A percentile compares a stretch with the other conserved stretches of the same genome.
These are phyloP conservation scores for Cardamine resedifolia DNA, from an alignment of 345 rosid species.

Conservation along the genomic window DNA sequence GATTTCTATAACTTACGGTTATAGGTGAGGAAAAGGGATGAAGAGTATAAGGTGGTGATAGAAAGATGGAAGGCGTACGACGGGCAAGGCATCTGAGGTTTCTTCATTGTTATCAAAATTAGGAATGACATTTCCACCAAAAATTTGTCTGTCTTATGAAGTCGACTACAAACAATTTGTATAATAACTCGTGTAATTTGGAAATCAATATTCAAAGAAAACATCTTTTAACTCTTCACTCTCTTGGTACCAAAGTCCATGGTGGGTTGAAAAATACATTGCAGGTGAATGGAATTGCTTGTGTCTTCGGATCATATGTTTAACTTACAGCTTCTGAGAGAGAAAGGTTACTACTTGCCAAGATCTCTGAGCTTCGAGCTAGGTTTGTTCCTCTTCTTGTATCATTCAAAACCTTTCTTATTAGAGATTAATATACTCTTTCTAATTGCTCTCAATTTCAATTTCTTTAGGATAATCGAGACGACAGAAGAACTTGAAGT, in stretches of 20 bases:
- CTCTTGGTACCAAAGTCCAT: too few species aligned
- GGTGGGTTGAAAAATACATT: too few species aligned
- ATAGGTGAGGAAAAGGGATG: constrained; percentile 56
- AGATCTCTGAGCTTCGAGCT: constrained; percentile 76
- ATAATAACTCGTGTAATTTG: not conserved
- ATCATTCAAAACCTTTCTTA: constrained; percentile 6
- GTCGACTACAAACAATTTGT: not conserved
- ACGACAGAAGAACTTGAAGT: constrained; percentile 65
- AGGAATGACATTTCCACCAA: not conserved
- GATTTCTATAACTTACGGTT: not conserved
- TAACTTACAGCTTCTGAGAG: constrained; percentile 65
- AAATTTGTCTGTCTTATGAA: not conserved
- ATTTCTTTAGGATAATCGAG: constrained; percentile 55
- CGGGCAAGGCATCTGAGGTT: constrained; percentile 39
- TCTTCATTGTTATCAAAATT: not conserved
- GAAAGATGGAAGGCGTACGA: constrained; percentile 66
- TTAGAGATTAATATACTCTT: not conserved
- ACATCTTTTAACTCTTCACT: too few species aligned
- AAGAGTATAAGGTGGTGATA: constrained; percentile 46
- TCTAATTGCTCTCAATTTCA: constrained; percentile 8
- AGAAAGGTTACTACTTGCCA: constrained; percentile 59
- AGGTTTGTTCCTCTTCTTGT: constrained; percentile 51
- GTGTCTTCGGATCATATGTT: constrained; percentile 43
- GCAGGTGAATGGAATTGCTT: too few species aligned
- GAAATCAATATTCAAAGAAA: too few species aligned